Evolutionary conservation across 2,329 filamentous ascomycete species (phyloP), one percentile per base, ranked within the genome.

Genomic region (Niveomyces coronatus): DNA sequence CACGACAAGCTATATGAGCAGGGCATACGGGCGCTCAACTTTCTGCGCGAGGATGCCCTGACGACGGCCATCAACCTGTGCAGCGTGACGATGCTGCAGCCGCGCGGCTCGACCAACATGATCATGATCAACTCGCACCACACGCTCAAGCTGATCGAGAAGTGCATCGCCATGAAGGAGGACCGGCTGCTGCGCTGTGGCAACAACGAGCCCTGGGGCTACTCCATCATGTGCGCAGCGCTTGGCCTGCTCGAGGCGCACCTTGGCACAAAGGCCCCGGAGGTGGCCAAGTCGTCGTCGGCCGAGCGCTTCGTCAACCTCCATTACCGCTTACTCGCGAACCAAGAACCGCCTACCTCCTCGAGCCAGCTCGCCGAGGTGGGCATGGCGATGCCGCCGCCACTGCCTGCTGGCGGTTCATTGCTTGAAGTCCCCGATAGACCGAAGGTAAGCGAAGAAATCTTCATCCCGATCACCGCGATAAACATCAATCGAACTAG

Each of bases 141-240:
- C 55, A 77, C 73, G 1, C 63, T 77, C 44, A 66, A 69, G 53
- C 61, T 78, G n/a, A 67, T 79, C 9, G 72, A 77, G 49, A 75
- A 72, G 51, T 77, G 74, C 44, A 65, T 78, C 26, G 56, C 58
- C 32, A 71, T 79, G 64, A 76, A 76, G 51, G 73, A 77, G 47
- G 73, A 78, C 46, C 67, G 72, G 1, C 65, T 78, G 7, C 53
- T 79, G 17, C 62, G 73, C n/a, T 76, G 71, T 44, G 74, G 74
- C 13, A 77, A 77, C 56, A 74, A 76, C 48, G 74, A 79, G 49
- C 74, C 74, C 0, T 78, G 74, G 74, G 72, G 72, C 14, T 76
- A 77, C 53, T 73, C 69, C 39, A 76, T 76, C 51, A 74, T 78
- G 68, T 78, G 73, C 46, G 71, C 73, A 3, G 71, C 74, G 1